phyloP scores from a whole-genome alignment of 352 stramenopile species.

The Paralagenidium karlingii region DNA sequence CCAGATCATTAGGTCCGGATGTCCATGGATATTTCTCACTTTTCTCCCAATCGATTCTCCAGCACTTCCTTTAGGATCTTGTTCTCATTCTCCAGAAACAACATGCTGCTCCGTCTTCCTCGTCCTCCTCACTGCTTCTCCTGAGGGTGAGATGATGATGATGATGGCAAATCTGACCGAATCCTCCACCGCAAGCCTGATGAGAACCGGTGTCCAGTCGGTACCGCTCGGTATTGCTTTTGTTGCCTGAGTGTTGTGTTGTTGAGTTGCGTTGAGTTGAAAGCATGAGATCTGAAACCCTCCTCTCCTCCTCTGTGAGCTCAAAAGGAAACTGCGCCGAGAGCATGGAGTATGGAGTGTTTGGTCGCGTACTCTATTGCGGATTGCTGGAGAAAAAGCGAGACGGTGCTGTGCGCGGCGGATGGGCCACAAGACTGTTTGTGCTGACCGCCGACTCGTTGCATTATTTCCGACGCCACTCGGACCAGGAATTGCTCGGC shows the following conservation, averaged over 20 bases:
- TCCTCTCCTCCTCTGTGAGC: too few species aligned
- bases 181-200: too few species aligned
- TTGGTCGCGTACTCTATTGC: constrained; percentile 57
- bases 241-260: too few species aligned
- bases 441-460: constrained; percentile 63
- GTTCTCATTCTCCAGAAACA: constrained; percentile 79
- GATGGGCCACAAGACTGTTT: constrained; percentile 70
- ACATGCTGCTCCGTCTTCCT: constrained; percentile 19
- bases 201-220: too few species aligned
- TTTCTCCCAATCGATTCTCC: constrained; percentile 46
- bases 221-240: too few species aligned
- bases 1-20: too few species aligned
- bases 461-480: constrained; percentile 70
- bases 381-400: constrained; percentile 64
- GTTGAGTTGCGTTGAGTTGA: too few species aligned
- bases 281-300: too few species aligned
- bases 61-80: constrained; percentile 84
- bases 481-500: constrained; percentile 58
- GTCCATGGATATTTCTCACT: constrained; percentile 20
- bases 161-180: too few species aligned
- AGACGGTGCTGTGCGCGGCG: constrained; percentile 54
- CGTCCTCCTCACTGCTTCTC: constrained; percentile 8
- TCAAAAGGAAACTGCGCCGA: too few species aligned
- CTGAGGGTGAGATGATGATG: too few species aligned
- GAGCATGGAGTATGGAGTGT: too few species aligned